Conservation (phyloP, 164 flowering plant species). For the Houttuynia cordata region DNA sequence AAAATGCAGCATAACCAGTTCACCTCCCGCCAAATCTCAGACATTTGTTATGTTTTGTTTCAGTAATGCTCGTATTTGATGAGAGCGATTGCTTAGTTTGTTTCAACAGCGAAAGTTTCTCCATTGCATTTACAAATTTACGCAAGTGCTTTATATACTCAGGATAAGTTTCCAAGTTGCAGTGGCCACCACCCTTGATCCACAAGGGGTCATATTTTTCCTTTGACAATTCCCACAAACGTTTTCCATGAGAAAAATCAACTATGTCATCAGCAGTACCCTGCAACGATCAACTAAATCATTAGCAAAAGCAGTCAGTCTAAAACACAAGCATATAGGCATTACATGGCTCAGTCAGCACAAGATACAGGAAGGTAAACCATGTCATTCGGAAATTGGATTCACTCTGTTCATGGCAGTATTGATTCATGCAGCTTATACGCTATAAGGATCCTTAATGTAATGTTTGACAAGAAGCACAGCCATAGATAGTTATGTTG, state of each 20-base stretch:
- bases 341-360: too few species aligned
- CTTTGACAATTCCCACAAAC: slow-evolving; percentile 88
- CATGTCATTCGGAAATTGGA: too few species aligned
- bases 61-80: slow-evolving; percentile 35
- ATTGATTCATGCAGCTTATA: too few species aligned
- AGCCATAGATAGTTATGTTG: too few species aligned
- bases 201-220: slow-evolving; percentile 94
- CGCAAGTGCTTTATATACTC: slow-evolving; percentile 90
- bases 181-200: slow-evolving; percentile 95
- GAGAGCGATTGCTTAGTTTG: slow-evolving; percentile 27
- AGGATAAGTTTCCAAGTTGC: slow-evolving; percentile 92
- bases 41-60: slow-evolving; percentile 69
- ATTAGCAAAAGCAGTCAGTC: background rate
- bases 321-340: too few species aligned
- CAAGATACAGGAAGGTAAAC: background rate
- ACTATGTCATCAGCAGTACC: slow-evolving; percentile 93
- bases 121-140: slow-evolving; percentile 84
- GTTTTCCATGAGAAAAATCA: slow-evolving; percentile 84
- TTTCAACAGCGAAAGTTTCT: slow-evolving; percentile 53
- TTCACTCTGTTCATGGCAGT: too few species aligned
- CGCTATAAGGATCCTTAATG: too few species aligned
- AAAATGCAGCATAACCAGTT: slow-evolving; percentile 1
- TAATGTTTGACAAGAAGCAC: too few species aligned
- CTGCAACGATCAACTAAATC: slow-evolving; percentile 21
- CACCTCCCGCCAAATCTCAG: slow-evolving; percentile 66